phyloP scores from a whole-genome alignment of 225 moss, liverwort and hornwort genomes.

The Climacium dendroides region DNA sequence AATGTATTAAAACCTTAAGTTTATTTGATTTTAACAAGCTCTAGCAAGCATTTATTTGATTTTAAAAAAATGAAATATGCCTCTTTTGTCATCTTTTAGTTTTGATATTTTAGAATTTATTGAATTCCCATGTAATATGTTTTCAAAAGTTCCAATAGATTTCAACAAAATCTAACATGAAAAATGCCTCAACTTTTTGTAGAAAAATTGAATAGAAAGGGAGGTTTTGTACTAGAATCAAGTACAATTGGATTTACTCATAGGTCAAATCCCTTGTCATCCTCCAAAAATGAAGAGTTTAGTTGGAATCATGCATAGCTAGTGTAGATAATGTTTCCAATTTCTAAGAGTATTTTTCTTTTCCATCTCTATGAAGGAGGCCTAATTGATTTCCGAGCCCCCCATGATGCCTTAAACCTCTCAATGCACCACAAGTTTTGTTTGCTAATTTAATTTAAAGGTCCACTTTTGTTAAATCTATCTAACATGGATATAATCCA shows the following conservation, averaged over 20 bases:
- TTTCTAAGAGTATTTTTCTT: neutral
- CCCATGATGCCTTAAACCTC: fast-evolving
- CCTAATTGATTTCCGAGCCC: fast-evolving
- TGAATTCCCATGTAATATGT: fast-evolving
- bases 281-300: neutral
- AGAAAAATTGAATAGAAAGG: neutral
- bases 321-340: neutral
- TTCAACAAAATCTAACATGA: neutral
- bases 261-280: neutral
- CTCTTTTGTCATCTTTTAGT: no score
- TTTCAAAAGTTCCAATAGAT: neutral
- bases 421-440: neutral
- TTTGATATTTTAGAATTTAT: no score
- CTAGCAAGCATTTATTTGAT: no score
- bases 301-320: neutral
- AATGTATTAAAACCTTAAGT: neutral
- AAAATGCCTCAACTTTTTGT: neutral
- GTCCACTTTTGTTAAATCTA: neutral
- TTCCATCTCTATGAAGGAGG: neutral
- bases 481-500: no score
- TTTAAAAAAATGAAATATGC: no score
- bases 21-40: neutral
- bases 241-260: fast-evolving
- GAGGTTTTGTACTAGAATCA: neutral
- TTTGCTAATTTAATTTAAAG: neutral